Base-by-base conservation (phyloP, 208 protist genomes). In the Porcisia hertigi region DNA sequence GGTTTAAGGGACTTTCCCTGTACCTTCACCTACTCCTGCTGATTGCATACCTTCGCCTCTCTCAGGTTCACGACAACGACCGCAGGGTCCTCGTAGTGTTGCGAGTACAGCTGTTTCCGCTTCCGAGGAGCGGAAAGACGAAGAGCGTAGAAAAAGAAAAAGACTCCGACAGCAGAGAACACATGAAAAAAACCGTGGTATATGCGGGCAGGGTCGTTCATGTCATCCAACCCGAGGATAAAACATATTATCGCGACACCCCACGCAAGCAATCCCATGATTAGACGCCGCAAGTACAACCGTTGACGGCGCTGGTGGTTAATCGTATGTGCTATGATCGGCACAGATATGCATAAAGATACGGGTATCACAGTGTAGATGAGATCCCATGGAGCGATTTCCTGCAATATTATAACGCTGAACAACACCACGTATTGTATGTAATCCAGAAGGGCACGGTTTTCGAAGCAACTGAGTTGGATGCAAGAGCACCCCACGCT, bases 171-270 rank as follows among this genome's bases (percentile, higher is more conserved):
- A 41, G 86, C 88, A 3, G 73, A 80, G 64, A 85, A 81, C 25
- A 94, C 72, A 65, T 95, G 91, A 77, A 88, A 95, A 49, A 90
- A n/a, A 16, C 89, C 88, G 77, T 97, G 91, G 52, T 86, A 95
- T 12, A 97, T 80, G 52, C 91, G 88, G 23, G 79, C 84, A 0
- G 87, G 83, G 73, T 93, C 91, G 25, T 82, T 74, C 23, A 70
- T 25, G 45, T 94, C 91, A 71, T 95, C 80, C 0, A 94, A 77
- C 1, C 93, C 93, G 0, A 85, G 52, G 30, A 83, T 71, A 74
- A 94, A 97, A 71, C 80, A 93, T 34, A 72, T 43, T 25, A 75
- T 55, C 4, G 67, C 81, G 9, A 91, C 1, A 1, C 60, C 74
- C n/a, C 86, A 74, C 14, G 81, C 71, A 0, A 62, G 25, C 23